phyloP scores from a whole-genome alignment of 2,329 filamentous ascomycete species.

The Pyricularia grisea region DNA sequence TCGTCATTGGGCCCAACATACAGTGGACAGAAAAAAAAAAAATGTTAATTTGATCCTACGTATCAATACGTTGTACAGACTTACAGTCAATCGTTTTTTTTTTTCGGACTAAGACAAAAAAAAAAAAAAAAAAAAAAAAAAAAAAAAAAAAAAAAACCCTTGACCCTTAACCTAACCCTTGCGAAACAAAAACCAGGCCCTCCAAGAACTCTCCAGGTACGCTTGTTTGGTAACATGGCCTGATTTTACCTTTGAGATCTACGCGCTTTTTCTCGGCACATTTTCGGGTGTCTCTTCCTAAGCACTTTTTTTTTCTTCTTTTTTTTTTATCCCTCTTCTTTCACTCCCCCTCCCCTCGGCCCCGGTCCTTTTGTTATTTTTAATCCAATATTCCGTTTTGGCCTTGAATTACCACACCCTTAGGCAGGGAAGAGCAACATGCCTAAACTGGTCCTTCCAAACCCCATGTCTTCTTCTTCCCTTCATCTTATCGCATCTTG shows the following conservation, averaged over 20 bases:
- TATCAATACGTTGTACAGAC: no score
- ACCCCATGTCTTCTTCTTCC: not conserved
- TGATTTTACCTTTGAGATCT: not conserved
- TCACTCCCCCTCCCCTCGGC: not conserved
- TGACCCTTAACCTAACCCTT: not conserved
- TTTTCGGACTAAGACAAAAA: no score
- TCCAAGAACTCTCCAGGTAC: conserved; percentile 3
- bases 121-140: not conserved
- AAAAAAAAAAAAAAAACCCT: not conserved
- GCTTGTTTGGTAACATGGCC: conserved; percentile 1
- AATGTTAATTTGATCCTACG: no score
- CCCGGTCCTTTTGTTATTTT: not conserved
- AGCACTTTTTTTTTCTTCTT: not conserved
- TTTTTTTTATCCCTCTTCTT: not conserved
- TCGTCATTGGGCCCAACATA: not conserved
- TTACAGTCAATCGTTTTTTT: no score
- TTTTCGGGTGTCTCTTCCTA: not conserved
- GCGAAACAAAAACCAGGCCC: conserved; percentile 1
- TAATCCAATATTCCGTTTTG: not conserved
- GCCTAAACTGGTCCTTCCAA: not conserved
- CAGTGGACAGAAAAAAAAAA: not conserved
- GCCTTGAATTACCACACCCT: not conserved
- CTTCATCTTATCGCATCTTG: not conserved
- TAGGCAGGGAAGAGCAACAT: not conserved
- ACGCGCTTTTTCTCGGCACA: not conserved